A percentile compares a stretch with the other conserved stretches of the same genome.
phyloP scores from a whole-genome alignment of 768 basidiomycete species.

The Coprinellus aureogranulatus region DNA sequence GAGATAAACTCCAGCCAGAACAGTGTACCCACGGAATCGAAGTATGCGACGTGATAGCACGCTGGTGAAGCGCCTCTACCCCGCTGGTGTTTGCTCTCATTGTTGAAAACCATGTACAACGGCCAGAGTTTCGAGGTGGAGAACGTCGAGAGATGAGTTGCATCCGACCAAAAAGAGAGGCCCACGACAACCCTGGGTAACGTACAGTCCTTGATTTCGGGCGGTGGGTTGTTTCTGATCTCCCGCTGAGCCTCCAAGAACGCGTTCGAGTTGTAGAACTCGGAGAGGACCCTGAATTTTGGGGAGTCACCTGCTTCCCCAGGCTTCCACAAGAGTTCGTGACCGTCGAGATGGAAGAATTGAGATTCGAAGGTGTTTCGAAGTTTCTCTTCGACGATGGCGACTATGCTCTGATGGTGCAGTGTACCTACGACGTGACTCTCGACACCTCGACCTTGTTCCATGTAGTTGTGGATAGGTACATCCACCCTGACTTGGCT shows the following conservation, averaged over 20 bases:
- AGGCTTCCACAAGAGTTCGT: slow-evolving; percentile 13
- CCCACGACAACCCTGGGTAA: slow-evolving; percentile 20
- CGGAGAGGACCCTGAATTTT: slow-evolving; percentile 11
- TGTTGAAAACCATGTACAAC: slow-evolving; percentile 32
- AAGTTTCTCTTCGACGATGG: slow-evolving; percentile 16
- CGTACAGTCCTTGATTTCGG: slow-evolving; percentile 13
- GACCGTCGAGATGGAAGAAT: slow-evolving; percentile 17
- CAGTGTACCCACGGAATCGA: slow-evolving; percentile 27
- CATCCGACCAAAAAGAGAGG: slow-evolving; percentile 30
- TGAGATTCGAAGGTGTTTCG: neutral
- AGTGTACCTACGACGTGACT: slow-evolving; percentile 7
- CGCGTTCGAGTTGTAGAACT: slow-evolving; percentile 19
- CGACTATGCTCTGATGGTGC: slow-evolving; percentile 11
- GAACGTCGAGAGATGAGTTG: slow-evolving; percentile 28
- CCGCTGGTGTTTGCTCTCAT: slow-evolving; percentile 34
- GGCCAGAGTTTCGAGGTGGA: slow-evolving; percentile 33
- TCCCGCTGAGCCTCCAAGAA: slow-evolving; percentile 18
- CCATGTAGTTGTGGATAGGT: neutral
- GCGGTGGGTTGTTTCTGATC: slow-evolving; percentile 11
- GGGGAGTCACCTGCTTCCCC: neutral
- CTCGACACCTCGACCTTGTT: slow-evolving; percentile 1
- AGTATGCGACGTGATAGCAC: slow-evolving; percentile 31
- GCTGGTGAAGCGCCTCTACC: slow-evolving; percentile 13
- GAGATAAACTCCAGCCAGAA: neutral
- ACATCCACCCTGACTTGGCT: neutral